phyloP scores from a whole-genome alignment of 148 eudicot genomes.

The Diospyros kaki region DNA sequence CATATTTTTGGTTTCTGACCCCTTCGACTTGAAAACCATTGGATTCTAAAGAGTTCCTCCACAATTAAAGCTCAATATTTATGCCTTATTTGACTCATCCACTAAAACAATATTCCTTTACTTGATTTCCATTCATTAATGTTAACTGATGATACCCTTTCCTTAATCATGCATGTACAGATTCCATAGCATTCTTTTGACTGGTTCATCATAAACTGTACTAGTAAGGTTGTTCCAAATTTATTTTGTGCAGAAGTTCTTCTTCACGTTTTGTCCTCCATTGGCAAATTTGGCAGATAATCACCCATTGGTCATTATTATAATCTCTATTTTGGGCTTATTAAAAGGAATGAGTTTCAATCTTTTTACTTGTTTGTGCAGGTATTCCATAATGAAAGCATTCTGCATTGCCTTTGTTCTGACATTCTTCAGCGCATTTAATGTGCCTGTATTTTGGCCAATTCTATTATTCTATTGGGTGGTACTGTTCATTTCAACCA shows the following conservation, averaged over 20 bases:
- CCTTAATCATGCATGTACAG: no score
- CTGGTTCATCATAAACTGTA: no score
- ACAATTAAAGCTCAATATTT: no score
- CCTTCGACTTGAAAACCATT: no score
- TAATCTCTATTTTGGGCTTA: slow-evolving; percentile 5
- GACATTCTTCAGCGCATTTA: slow-evolving; percentile 54
- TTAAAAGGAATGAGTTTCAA: neutral
- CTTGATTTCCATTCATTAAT: no score
- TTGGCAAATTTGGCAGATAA: neutral
- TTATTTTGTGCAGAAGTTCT: neutral
- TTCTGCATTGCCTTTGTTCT: slow-evolving; percentile 49
- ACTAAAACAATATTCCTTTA: no score
- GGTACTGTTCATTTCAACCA: slow-evolving; percentile 44
- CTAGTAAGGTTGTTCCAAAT: no score
- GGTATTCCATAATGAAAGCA: slow-evolving; percentile 51
- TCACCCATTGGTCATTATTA: neutral
- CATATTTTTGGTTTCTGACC: no score
- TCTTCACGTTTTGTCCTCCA: neutral
- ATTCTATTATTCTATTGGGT: slow-evolving; percentile 53
- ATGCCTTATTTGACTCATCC: no score
- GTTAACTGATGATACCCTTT: no score
- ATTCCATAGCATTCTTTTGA: no score
- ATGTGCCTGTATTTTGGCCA: slow-evolving; percentile 65
- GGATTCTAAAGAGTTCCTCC: no score
- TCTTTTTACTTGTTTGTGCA: slow-evolving; percentile 15